A percentile compares a stretch with the other conserved stretches of the same genome.
These are phyloP conservation scores for Staphylotrichum tortipilum DNA, from an alignment of 495 filamentous ascomycete genomes.

Conservation along the genomic window DNA sequence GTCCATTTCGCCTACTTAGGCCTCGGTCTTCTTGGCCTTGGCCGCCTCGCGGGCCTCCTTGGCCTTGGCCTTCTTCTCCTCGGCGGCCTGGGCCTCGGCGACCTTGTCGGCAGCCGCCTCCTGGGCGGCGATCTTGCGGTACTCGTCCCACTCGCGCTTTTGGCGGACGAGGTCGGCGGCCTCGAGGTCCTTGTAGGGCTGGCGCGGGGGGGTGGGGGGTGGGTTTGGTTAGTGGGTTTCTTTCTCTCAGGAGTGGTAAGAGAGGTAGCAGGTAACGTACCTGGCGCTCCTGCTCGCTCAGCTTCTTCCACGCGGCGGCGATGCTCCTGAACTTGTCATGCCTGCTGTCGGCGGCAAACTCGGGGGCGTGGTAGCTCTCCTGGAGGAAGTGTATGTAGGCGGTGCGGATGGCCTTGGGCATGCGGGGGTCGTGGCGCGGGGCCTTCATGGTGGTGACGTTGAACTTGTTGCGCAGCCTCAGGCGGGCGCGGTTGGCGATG, in stretches of 20 bases:
- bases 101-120: no score
- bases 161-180: no score
- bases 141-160: no score
- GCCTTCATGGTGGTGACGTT: not conserved
- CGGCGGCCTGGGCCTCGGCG: no score
- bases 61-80: no score
- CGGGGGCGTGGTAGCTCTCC: conserved; percentile 37
- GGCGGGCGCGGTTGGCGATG: conserved; percentile 57
- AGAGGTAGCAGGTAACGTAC: conserved; percentile 20
- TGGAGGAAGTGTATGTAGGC: conserved; percentile 43
- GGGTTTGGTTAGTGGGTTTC: conserved; percentile 11
- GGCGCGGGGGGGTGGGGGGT: not conserved
- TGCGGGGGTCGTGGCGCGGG: conserved; percentile 49
- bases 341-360: conserved; percentile 31
- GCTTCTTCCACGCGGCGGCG: conserved; percentile 46
- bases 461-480: conserved; percentile 29
- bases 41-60: conserved; percentile 24
- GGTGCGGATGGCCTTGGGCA: conserved; percentile 43
- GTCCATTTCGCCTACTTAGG: not conserved
- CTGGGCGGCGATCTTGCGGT: no score
- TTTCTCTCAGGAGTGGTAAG: not conserved
- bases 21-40: conserved; percentile 11
- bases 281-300: conserved; percentile 42
- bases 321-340: conserved; percentile 26
- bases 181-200: no score